phyloP scores from a whole-genome alignment of 768 basidiomycete genomes.

The Calocera viscosa region DNA sequence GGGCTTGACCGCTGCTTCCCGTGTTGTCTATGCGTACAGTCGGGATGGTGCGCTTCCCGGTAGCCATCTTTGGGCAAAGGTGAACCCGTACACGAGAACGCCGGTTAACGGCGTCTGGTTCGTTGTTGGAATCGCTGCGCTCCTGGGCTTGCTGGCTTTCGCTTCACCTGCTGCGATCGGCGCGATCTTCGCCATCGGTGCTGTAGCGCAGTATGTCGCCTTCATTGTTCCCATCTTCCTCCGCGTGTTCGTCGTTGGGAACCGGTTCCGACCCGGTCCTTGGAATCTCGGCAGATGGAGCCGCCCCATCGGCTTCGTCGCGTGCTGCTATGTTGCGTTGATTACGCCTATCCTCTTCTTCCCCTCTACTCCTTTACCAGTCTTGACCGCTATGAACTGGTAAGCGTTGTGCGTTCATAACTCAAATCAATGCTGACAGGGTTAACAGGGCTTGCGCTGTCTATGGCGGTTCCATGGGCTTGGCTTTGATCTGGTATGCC shows the following conservation, averaged over 20 bases:
- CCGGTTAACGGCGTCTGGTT: constrained; percentile 12
- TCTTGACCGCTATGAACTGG: constrained; percentile 14
- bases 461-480: not conserved
- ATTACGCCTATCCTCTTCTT: constrained; percentile 12
- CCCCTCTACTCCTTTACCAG: not conserved
- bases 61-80: not conserved
- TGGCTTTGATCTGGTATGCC: not conserved
- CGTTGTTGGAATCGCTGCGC: constrained; percentile 10
- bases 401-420: not conserved
- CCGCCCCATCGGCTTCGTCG: constrained; percentile 12
- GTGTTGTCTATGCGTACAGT: constrained; percentile 13
- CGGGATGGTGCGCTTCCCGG: constrained; percentile 13
- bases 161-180: constrained; percentile 10
- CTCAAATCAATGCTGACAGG: not conserved
- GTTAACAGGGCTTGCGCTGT: not conserved
- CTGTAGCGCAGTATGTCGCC: constrained; percentile 11
- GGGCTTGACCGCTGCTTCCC: constrained; percentile 16
- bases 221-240: constrained; percentile 15
- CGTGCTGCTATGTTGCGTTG: constrained; percentile 13
- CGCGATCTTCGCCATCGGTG: constrained; percentile 10
- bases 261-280: constrained; percentile 15
- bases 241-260: constrained; percentile 9
- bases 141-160: constrained; percentile 12
- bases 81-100: constrained; percentile 14
- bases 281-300: constrained; percentile 15